Base-by-base conservation (phyloP, 306 rosid genomes). In the Rubus parviflorus region DNA sequence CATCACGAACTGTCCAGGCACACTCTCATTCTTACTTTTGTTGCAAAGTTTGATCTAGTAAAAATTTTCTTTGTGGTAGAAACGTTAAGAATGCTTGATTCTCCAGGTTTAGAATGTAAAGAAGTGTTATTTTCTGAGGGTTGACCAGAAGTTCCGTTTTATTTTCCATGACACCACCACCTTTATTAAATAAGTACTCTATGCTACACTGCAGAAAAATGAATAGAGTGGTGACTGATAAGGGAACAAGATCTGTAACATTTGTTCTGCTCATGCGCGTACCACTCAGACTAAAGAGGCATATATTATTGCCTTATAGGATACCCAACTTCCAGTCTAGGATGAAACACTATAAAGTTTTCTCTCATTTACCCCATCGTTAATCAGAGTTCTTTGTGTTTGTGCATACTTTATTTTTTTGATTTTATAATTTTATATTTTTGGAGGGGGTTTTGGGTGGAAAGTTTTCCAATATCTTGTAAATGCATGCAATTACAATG, bases 1-100 rank as follows among this genome's bases (percentile, higher is more conserved):
- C 93, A 72, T 78, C 81, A 79, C 91, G 79, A 71, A 77, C 88
- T 45, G 92, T 85, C 79, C 92, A 88, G 92, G 99, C 82, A 87
- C 51, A 68, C 69, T 78, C 72, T 77, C 22, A 68, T 68, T 43
- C 70, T 68, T 46, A 41, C 25, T 30, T 35, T 22, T 49, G 54
- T 41, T 38, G 17, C 49, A 35, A n/a, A 20, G 38, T 12, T 15
- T 35, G 35, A 46, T 47, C 65, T 69, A 70, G 68, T 19, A 66
- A 76, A 48, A 30, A 64, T 48, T 66, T 63, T 60, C 25, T 41
- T 61, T 56, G 9, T 64, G 52, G 6, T 54, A 62, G 30, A 41
- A 62, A 56, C 70, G 56, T 17, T 30, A 15, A 68, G 20, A 30
- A 61, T 43, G 69, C 40, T 73, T 43, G 35, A 6, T 25, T 54